Base-by-base conservation (phyloP, 306 rosid genomes). In the Quercus agrifolia region DNA sequence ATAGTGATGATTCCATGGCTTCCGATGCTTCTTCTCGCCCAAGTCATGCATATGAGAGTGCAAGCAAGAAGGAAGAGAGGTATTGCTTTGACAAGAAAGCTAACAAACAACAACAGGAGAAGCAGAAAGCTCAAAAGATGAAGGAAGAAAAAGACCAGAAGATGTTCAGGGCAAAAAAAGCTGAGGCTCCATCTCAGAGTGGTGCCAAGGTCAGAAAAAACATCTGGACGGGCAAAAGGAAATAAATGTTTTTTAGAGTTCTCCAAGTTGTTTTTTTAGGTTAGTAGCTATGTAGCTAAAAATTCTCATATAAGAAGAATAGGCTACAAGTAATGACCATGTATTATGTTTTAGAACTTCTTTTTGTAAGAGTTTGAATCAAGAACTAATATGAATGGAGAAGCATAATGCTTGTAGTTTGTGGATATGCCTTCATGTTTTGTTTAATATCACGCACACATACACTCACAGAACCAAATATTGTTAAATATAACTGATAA, bases 1-100 rank as follows among this genome's bases (percentile, higher is more conserved):
- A 90, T n/a, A 88, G 91, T 74, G 98, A 92, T 86, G 98, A 94
- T 79, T 95, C 99, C 23, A 93, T 95, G 99, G 92, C 93, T 79
- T 95, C 99, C 76, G 99, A 95, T 85, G 99, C 99, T 81, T 95
- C 99, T 74, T 95, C 99, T 66, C 92, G 96, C 15, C 98, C 96
- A 56, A 85, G 88, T 66, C 86, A 80, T 75, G 74, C 78, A 30
- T 61, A 80, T 79, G 77, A 64, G 68, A 31, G 72, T 54, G 78
- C 74, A 71, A 52, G 14, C 56, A 49, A 3, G 18, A 59, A 79
- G 59, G 61, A 78, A 28, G 71, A 82, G 58, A 74, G 56, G 77
- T 73, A 9, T 28, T 57, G 77, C 81, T 57, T 85, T 8, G 78
- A 62, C 38, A 83, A 80, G 81, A 90, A 81, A 57, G 82, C 46